Base-by-base conservation (phyloP, 1,284 basidiomycete species). In the Fistulina hepatica region DNA sequence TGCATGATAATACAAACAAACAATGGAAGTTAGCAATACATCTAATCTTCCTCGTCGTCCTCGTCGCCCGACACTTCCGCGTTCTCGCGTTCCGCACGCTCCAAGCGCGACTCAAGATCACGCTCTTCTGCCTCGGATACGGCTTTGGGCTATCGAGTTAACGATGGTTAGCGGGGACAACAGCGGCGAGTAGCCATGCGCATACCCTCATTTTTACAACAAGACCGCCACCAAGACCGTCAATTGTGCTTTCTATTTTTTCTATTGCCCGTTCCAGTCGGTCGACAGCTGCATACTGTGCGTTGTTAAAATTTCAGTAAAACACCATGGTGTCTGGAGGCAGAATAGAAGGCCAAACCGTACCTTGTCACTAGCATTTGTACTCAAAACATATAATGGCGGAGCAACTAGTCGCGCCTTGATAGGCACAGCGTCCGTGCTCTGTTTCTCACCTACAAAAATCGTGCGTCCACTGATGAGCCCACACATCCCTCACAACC, bases 341-440 rank as follows among this genome's bases (percentile, higher is more conserved):
- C n/a, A 39, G 20, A 11, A 24, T 23, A 34, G 31, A 11, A 26
- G 25, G 51, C 59, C n/a, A n/a, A n/a, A n/a, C n/a, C 30, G 19
- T 30, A 79, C 81, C 75, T 98, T 98, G 63, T 99, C 94, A 5
- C 94, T 97, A 13, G 90, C 86, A 51, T 97, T 97, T 30, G 90
- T 94, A 50, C 86, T 88, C 46, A 98, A 70, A 31, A 98, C 94
- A 52, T 98, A 98, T 35, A 98, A 62, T 20, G 94, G 94, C 13
- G 95, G 95, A 0, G 94, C 94, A 31, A 98, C 92, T 19, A 98
- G 71, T 58, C 93, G 90, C 41, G 95, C 92, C 64, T 95, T 97
- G 66, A 98, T 97, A 0, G 94, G 94, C 1, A 98, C 91, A 0
- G 79, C 73, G 47, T 93, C 88, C 16, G 74, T 94, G 53, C 88